Evolutionary conservation across 768 basidiomycete genomes (phyloP), one percentile per base, ranked within the genome.

Genomic region (Imleria badia): DNA sequence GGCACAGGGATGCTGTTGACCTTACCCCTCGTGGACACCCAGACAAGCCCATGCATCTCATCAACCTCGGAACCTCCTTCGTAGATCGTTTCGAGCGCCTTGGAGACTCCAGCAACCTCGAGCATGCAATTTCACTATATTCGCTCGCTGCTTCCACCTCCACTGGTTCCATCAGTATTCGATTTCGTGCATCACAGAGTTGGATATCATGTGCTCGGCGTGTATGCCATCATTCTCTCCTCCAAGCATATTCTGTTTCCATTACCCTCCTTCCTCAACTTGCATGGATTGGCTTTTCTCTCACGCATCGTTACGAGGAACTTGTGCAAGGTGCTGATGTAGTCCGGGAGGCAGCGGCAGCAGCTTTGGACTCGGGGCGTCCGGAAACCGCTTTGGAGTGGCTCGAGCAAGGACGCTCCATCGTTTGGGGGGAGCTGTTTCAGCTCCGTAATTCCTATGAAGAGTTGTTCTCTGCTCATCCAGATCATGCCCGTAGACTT

Each of bases 301-400:
- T 67, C 14, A 19, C 38, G 14, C 36, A 40, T 29, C 67, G 67
- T 33, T 60, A 62, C 17, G 50, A 46, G 19, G 45, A 52, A 13
- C 55, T 67, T 23, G 15, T 6, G 10, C 35, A 7, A 47, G 36
- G 48, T 19, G 56, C 52, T 22, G 57, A 45, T 34, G 34, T 67
- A 15, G 66, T 56, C 0, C 54, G 64, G 17, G 66, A 64, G 11
- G 66, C 65, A 3, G 66, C 65, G 0, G 65, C 66, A 5, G 54
- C 58, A 6, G 60, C 66, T 13, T 50, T 65, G 46, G 54, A 49
- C 23, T 42, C 36, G 19, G 54, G 56, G 11, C 22, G 22, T 7
- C 45, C 30, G 17, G 46, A 54, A 31, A 54, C 30, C 1, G 56
- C 56, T 6, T 44, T 55, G 15, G 60, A 60, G 30, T 60, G 60